Conservation (phyloP, 2,329 filamentous ascomycete species). For the Cordyceps militaris region DNA sequence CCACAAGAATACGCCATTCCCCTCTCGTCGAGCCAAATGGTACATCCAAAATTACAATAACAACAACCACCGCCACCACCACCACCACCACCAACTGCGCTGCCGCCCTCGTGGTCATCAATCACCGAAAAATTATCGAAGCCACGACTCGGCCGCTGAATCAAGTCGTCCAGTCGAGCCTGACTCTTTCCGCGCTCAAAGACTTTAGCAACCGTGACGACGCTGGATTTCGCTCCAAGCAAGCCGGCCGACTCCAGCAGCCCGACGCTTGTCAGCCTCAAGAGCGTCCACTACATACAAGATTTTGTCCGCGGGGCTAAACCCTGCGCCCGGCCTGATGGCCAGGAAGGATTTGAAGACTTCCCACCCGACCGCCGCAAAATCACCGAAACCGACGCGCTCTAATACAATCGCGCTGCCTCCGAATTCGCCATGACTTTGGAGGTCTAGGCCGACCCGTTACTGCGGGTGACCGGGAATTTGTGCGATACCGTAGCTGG, state of each 20-base stretch:
- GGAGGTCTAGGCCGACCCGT: background rate
- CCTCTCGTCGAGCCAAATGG: too few species aligned
- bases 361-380: background rate
- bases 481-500: background rate
- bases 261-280: background rate
- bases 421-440: background rate
- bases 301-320: background rate
- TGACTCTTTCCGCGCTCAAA: background rate
- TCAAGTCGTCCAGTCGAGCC: background rate
- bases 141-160: background rate
- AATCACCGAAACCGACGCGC: background rate
- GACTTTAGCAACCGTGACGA: background rate
- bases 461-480: too few species aligned
- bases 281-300: background rate
- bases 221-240: background rate
- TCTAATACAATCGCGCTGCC: background rate
- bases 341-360: background rate
- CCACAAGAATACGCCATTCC: too few species aligned
- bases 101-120: too few species aligned
- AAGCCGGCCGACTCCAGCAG: background rate
- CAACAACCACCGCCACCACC: too few species aligned
- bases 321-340: background rate
- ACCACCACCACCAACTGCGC: too few species aligned
- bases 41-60: slow-evolving; percentile 5
- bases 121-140: too few species aligned